Evolutionary conservation across 2,329 filamentous ascomycete species (phyloP), one percentile per base, ranked within the genome.

Genomic region (Metarhizium guizhouense): DNA sequence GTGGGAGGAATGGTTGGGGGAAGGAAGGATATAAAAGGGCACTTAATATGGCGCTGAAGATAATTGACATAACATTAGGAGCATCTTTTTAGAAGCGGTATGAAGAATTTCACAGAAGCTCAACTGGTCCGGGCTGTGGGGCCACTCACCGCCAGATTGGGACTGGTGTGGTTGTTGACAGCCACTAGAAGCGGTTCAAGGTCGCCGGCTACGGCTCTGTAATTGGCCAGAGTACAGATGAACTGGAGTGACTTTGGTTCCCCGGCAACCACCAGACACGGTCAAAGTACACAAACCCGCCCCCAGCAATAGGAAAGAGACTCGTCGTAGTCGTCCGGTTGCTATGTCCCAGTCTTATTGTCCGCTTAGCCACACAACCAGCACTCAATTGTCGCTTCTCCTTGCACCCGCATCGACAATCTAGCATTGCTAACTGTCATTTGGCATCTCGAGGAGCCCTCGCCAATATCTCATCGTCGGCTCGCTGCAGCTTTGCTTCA

Each of bases 201-300:
- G 16, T 11, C 7, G n/a, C 43, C 10, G 5, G n/a, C 4, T 29
- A 18, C 25, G 13, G 45, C 20, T 4, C 45, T 48, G 8, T 16
- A 29, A 48, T 48, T 48, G 45, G 45, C 20, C 45, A 16, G 45
- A 48, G 25, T 4, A 29, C 7, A 29, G 36, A 52, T 52, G 18
- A 25, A 52, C 18, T 8, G 45, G 4, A 52, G 50, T 38, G 20
- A 30, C 32, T 53, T 40, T 40, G 59, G 59, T 60, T 57, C 57
- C 52, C 56, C 63, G 57, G 68, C 68, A 70, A 70, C 68, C 52
- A 53, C 8, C 16, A 43, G 36, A 29, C 29, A 20, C 8, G 51
- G 18, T 34, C 14, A 66, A 70, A 68, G 65, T 70, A 70, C 67
- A 70, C 68, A 70, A 70, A 69, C 61, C 32, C 61, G 40, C 47